phyloP scores from a whole-genome alignment of 1,139 yeast genomes.

The Debaryomyces fabryi region DNA sequence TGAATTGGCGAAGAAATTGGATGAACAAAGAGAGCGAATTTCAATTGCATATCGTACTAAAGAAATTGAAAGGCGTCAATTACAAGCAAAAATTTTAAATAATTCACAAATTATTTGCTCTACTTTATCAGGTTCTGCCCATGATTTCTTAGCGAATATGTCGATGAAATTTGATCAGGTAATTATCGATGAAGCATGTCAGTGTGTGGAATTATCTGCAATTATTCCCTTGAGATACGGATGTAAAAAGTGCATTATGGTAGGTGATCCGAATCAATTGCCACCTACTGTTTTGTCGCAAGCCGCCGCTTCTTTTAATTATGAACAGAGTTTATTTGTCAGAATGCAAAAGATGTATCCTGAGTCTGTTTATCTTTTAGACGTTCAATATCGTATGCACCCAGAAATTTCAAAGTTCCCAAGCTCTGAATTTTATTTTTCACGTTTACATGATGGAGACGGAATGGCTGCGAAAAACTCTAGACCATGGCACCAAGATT shows the following conservation, averaged over 20 bases:
- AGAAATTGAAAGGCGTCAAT: constrained; percentile 75
- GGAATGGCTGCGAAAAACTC: constrained; percentile 59
- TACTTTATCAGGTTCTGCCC: constrained; percentile 94
- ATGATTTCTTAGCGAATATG: constrained; percentile 74
- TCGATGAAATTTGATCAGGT: constrained; percentile 89
- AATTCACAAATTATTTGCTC: constrained; percentile 91
- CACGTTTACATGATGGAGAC: constrained; percentile 74
- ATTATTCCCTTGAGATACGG: constrained; percentile 94
- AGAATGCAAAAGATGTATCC: constrained; percentile 79
- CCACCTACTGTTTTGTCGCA: constrained; percentile 98
- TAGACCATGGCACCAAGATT: constrained; percentile 73
- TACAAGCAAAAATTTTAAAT: constrained; percentile 71
- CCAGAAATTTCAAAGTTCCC: constrained; percentile 90
- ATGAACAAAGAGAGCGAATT: constrained; percentile 74
- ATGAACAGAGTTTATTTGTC: constrained; percentile 92
- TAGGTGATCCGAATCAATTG: constrained; percentile 97
- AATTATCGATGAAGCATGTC: constrained; percentile 97
- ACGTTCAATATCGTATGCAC: constrained; percentile 99
- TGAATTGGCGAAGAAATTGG: constrained; percentile 71
- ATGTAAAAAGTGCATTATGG: constrained; percentile 90
- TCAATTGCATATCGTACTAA: constrained; percentile 71
- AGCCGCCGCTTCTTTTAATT: constrained; percentile 75
- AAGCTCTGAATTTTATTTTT: constrained; percentile 76
- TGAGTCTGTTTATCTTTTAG: constrained; percentile 68
- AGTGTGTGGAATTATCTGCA: constrained; percentile 91